phyloP scores from a whole-genome alignment of 2,329 filamentous ascomycete genomes.

The Falciphora oryzae region DNA sequence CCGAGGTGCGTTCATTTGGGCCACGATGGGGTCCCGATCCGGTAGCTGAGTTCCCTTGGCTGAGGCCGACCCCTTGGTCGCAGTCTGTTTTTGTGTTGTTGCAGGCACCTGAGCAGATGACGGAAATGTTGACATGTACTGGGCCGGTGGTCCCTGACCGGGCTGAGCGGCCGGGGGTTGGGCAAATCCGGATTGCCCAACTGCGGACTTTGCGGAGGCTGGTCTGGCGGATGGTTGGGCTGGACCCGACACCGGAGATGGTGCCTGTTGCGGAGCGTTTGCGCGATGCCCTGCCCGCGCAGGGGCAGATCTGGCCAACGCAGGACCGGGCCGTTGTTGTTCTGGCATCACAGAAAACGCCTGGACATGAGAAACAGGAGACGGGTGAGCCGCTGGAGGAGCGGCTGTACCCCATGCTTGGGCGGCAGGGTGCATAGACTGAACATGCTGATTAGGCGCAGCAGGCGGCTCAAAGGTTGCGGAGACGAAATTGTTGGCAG shows the following conservation, averaged over 20 bases:
- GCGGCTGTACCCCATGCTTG: not conserved
- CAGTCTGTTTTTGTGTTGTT: not conserved
- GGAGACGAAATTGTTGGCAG: not conserved
- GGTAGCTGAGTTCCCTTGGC: slow-evolving; percentile 1
- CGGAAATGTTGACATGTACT: not conserved
- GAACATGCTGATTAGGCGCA: not conserved
- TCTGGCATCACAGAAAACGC: not conserved
- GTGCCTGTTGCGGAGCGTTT: not conserved
- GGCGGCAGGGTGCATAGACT: not conserved
- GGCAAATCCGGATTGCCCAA: not conserved
- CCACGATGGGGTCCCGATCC: slow-evolving; percentile 4
- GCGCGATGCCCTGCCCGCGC: not conserved
- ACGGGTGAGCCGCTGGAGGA: not conserved
- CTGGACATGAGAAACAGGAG: not conserved
- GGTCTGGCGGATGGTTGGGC: not conserved
- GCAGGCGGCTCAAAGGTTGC: not conserved
- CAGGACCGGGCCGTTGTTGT: not conserved
- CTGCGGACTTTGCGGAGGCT: not conserved
- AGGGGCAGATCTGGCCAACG: not conserved
- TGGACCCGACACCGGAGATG: not conserved
- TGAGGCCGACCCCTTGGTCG: not conserved
- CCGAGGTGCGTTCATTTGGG: not conserved
- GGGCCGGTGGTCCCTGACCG: not conserved
- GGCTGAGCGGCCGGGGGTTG: not conserved
- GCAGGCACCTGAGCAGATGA: not conserved